A percentile compares a stretch with the other conserved stretches of the same genome.
Evolutionary conservation across 2,329 filamentous ascomycete species (phyloP).

Genomic region (Parafenestella ontariensis): DNA sequence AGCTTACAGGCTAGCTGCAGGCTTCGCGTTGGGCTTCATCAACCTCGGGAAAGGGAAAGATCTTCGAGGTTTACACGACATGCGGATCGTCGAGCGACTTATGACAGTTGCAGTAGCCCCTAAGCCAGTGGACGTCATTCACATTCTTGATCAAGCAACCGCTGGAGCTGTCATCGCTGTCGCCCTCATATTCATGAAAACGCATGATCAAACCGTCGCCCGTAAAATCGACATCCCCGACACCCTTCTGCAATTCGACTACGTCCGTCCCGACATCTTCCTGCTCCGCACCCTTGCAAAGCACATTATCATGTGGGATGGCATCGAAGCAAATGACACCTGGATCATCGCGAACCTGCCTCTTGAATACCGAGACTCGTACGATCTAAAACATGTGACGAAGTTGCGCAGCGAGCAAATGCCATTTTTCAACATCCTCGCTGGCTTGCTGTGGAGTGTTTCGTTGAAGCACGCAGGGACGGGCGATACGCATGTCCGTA

Average conservation of each 20-base stretch:
- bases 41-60: constrained; percentile 92
- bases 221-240: constrained; percentile 93
- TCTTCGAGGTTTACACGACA: constrained; percentile 87
- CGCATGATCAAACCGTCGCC: constrained; percentile 84
- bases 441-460: constrained; percentile 80
- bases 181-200: constrained; percentile 95
- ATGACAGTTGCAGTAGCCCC: constrained; percentile 84
- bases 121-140: constrained; percentile 89
- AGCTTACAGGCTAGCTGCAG: constrained; percentile 93
- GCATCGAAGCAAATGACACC: constrained; percentile 72
- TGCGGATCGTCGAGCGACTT: constrained; percentile 89
- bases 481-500: constrained; percentile 70
- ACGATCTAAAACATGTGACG: constrained; percentile 65
- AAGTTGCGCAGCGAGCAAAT: constrained; percentile 81
- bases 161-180: constrained; percentile 92
- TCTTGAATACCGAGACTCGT: constrained; percentile 67
- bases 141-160: constrained; percentile 90
- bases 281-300: constrained; percentile 87
- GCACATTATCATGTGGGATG: constrained; percentile 91
- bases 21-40: constrained; percentile 91
- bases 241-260: constrained; percentile 90
- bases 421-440: constrained; percentile 90
- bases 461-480: constrained; percentile 57
- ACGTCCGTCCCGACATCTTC: constrained; percentile 91
- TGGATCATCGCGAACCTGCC: constrained; percentile 84